Base-by-base conservation (phyloP, 192 early-diverging fungal genomes). In the Phycomyces blakesleeanus region DNA sequence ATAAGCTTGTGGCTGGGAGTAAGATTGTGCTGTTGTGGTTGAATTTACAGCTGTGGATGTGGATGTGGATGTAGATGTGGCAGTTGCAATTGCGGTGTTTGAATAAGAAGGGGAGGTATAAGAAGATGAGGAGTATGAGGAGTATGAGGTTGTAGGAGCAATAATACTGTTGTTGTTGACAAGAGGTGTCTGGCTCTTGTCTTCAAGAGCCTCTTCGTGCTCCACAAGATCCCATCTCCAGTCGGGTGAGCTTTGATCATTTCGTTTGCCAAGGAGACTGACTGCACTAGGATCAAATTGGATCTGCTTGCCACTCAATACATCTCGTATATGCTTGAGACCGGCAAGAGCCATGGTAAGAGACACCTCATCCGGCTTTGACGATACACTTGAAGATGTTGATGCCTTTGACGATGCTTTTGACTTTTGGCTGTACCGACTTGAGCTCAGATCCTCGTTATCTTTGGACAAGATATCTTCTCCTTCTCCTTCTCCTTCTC, bases 321-420 rank as follows among this genome's bases (percentile, higher is more conserved):
- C 72, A 69, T 85, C 83, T 9, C 79, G 73, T 1, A 82, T 69
- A 54, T 85, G 81, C 39, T 81, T 82, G n/a, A 85, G 59, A 1
- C 79, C 77, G 21, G 71, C 71, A 10, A 82, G 58, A 4, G 74
- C 81, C 47, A 75, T 66, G 37, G 74, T 52, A 0, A 76, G 54
- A 0, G 68, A 57, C 26, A 72, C 74, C 55, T 74, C 81, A 27
- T 83, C 71, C 9, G 24, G 29, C n/a, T 18, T 16, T 27, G 70
- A 59, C 2, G 69, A 18, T 11, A 4, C 27, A 20, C 55, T 55
- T 25, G n/a, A 20, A 18, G 55, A 20, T 22, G 37, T 53, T 52
- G 55, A 20, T 22, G 37, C 57, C 52, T 52, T 53, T 38, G 57
- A 22, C 14, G 60, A 41, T 27, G 55, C 53, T 11, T 49, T 38